Evolutionary conservation across 176 grass and related monocot species (phyloP).

Genomic region (Saccharum spontaneum): DNA sequence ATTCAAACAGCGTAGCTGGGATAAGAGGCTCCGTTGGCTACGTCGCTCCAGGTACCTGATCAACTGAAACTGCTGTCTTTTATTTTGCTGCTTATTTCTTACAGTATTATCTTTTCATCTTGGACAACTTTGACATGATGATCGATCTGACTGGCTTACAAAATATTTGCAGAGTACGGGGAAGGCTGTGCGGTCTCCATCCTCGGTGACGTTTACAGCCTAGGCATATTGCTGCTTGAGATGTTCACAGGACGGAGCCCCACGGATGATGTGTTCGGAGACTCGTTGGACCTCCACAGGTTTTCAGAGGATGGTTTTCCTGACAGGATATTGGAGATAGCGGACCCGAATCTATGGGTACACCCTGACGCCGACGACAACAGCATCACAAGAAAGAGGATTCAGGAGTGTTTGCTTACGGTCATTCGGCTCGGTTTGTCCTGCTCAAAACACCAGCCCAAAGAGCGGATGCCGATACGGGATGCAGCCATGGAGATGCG

Average conservation of each 20-base stretch:
- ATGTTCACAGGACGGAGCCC: slow-evolving; percentile 5
- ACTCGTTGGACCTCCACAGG: neutral
- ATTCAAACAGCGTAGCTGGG: slow-evolving; percentile 1
- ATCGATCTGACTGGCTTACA: neutral
- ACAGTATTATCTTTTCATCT: too few species aligned
- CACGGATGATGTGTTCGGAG: neutral
- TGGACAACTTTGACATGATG: too few species aligned
- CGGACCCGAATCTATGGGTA: neutral
- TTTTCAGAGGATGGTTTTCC: neutral
- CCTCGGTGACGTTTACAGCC: neutral
- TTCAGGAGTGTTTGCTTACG: neutral
- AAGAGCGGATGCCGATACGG: neutral
- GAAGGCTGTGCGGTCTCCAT: neutral
- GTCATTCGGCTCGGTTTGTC: neutral
- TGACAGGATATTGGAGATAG: neutral
- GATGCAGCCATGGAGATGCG: neutral
- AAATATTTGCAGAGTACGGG: neutral
- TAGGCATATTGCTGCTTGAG: slow-evolving; percentile 3
- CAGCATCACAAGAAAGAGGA: neutral
- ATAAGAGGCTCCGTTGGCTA: slow-evolving; percentile 40
- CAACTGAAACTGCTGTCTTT: neutral
- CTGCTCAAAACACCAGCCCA: slow-evolving; percentile 2
- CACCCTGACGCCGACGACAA: neutral
- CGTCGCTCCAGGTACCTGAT: slow-evolving; percentile 32
- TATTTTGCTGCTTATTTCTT: neutral